phyloP scores from a whole-genome alignment of 176 grass and related monocot species.

The Eragrostis curvula region DNA sequence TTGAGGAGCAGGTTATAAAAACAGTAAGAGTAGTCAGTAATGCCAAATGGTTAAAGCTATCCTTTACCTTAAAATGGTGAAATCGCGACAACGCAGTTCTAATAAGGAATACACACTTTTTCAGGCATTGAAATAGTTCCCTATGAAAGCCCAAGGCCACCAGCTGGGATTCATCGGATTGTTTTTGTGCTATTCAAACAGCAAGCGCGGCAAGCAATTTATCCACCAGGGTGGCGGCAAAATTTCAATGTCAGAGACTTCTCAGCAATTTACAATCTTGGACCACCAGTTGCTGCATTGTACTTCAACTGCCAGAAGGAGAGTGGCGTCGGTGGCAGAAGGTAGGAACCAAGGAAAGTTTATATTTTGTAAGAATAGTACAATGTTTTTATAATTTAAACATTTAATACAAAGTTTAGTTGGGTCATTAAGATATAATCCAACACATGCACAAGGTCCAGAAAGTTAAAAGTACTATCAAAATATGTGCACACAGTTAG shows the following conservation, averaged over 20 bases:
- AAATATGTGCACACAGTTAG: not conserved
- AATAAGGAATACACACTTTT: constrained; percentile 60
- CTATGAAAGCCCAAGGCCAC: constrained; percentile 75
- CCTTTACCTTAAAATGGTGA: constrained; percentile 10
- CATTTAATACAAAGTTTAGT: not conserved
- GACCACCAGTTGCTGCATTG: constrained; percentile 67
- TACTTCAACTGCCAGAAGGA: constrained; percentile 97
- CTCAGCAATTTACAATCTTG: constrained; percentile 79
- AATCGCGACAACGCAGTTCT: constrained; percentile 34
- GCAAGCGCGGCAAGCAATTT: constrained; percentile 62
- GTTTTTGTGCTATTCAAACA: constrained; percentile 94
- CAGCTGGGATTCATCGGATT: constrained; percentile 88
- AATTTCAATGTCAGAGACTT: constrained; percentile 95
- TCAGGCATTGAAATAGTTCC: constrained; percentile 91
- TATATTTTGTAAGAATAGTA: constrained; percentile 32
- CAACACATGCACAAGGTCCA: not conserved
- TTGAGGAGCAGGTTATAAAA: constrained; percentile 17
- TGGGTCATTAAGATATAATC: constrained; percentile 26
- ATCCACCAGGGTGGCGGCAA: constrained; percentile 82
- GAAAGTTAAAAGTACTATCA: too few species aligned
- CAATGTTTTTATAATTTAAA: not conserved
- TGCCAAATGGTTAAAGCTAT: constrained; percentile 17
- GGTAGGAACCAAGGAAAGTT: constrained; percentile 50
- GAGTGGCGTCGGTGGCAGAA: constrained; percentile 91
- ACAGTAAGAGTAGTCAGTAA: constrained; percentile 27